Conservation (phyloP, 2,329 filamentous ascomycete species). For the Trichoderma guizhouense region DNA sequence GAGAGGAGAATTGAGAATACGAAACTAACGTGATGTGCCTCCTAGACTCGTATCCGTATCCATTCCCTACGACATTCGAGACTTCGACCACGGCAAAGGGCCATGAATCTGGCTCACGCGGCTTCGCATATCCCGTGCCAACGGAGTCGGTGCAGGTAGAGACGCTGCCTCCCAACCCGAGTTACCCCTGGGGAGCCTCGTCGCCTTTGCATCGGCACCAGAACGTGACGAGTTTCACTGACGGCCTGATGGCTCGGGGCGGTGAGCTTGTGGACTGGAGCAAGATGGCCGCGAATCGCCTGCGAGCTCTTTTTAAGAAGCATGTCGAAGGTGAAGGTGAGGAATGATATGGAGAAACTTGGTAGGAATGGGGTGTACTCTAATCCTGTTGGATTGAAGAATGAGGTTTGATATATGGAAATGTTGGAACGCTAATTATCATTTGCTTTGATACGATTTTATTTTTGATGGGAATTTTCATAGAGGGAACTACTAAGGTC, state of each 20-base stretch:
- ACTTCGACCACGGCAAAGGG: slow-evolving; percentile 22
- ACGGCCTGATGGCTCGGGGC: slow-evolving; percentile 18
- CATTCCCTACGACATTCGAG: slow-evolving; percentile 20
- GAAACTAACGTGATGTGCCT: not conserved
- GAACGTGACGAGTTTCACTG: slow-evolving; percentile 27
- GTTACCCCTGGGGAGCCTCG: slow-evolving; percentile 37
- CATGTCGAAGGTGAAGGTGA: not conserved
- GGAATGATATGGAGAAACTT: not conserved
- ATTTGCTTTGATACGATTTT: not conserved
- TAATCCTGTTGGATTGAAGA: slow-evolving; percentile 14
- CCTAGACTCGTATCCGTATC: slow-evolving; percentile 2
- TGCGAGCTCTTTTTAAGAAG: slow-evolving; percentile 6
- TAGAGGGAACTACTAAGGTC: not conserved
- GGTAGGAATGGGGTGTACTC: not conserved
- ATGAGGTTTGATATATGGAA: slow-evolving; percentile 2
- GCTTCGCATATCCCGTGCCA: slow-evolving; percentile 20
- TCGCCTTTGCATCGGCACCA: slow-evolving; percentile 36
- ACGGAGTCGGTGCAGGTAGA: slow-evolving; percentile 20
- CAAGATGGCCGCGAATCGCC: not conserved
- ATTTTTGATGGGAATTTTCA: slow-evolving; percentile 1
- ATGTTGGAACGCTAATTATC: not conserved
- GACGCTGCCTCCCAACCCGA: slow-evolving; percentile 29
- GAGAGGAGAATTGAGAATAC: not conserved
- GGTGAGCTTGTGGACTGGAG: slow-evolving; percentile 3
- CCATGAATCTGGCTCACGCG: slow-evolving; percentile 2